Evolutionary conservation across 257 asterid genomes (phyloP).

Genomic region (Coffea canephora): DNA sequence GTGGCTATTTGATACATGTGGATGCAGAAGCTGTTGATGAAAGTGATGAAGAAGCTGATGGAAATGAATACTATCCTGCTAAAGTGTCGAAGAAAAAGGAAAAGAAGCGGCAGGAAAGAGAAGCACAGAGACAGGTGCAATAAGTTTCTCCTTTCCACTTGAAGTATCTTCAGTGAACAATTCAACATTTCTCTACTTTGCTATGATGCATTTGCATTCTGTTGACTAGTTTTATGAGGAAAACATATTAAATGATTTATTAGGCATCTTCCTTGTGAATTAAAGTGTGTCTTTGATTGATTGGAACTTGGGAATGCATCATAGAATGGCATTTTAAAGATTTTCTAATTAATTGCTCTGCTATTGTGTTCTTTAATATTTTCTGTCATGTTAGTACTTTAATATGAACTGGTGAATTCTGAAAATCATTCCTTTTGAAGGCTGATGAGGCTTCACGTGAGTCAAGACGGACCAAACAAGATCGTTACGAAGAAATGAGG

Average conservation of each 20-base stretch:
- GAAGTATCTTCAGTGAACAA: background rate
- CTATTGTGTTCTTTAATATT: background rate
- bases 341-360: background rate
- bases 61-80: constrained; percentile 55
- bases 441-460: constrained; percentile 79
- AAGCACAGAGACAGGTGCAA: constrained; percentile 81
- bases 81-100: constrained; percentile 74
- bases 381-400: background rate
- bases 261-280: background rate
- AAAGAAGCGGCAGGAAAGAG: constrained; percentile 89
- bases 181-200: background rate
- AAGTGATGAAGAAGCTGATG: constrained; percentile 81
- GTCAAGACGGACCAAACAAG: constrained; percentile 79
- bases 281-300: background rate
- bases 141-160: background rate
- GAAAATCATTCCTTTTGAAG: constrained; percentile 39
- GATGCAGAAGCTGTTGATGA: constrained; percentile 57
- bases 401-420: constrained; percentile 23
- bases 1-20: constrained; percentile 5
- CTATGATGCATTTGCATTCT: background rate
- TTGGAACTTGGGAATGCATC: background rate
- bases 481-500: constrained; percentile 85
- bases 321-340: background rate
- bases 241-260: background rate
- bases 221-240: background rate